Base-by-base conservation (phyloP, 2,329 filamentous ascomycete genomes). In the Aspergillus arachidicola region DNA sequence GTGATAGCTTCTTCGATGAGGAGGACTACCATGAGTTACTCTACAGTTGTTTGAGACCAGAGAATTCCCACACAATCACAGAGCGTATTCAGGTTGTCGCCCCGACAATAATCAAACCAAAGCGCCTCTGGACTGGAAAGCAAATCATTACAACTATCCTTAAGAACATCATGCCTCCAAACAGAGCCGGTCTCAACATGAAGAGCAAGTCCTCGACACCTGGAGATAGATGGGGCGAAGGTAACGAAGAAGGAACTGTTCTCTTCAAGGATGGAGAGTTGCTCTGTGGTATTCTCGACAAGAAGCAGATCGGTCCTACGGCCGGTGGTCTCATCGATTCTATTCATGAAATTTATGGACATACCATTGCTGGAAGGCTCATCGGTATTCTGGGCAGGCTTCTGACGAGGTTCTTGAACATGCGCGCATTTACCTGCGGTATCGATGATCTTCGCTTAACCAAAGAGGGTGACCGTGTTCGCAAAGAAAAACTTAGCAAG, bases 401-500 rank as follows among this genome's bases (percentile, higher is more conserved):
- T 30, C 81, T 99, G 66, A 99, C 95, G 0, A 91, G 94, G 72
- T 90, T 94, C 68, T 84, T 98, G 64, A 92, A 95, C 74, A 96
- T 97, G 89, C 87, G 94, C 58, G 95, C 94, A 1, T 98, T 98
- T 77, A 95, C 92, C 68, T 99, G 95, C 77, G 96, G 96, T 75
- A 97, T 99, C 79, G 94, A 99, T 72, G 96, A 99, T 83, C 84
- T 99, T 63, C 88, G 91, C 62, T 86, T 99, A 58, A 98, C 94
- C 0, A 83, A 86, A 1, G 83, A 91, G 66, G 94, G 95, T 59
- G 93, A 99, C 74, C 81, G 82, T 60, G 83, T 85, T 59, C 89
- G 95, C 48, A 86, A 85, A 68, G 82, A 91, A 67, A 88, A 89
- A 66, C 82, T 99, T 14, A 80, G 85, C 66, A 86, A 86, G 57